Conservation (phyloP, 805 yeast species). For the Kodamaea kaohsiungensis region DNA sequence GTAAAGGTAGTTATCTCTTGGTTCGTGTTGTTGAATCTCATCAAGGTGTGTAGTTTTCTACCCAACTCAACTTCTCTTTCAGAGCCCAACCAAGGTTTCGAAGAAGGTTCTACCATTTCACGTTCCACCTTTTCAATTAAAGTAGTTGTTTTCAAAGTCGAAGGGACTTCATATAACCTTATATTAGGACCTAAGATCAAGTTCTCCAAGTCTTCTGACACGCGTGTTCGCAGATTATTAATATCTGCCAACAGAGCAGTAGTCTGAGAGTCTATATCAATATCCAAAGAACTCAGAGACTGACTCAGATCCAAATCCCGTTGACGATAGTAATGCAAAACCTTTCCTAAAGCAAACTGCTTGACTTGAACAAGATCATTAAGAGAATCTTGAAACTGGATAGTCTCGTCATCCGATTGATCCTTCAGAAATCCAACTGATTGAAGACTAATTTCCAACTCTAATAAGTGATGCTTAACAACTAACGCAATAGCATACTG, state of each 20-base stretch:
- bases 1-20: neutral
- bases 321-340: constrained; percentile 16
- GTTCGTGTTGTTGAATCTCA: constrained; percentile 11
- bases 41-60: constrained; percentile 18
- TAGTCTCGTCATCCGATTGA: constrained; percentile 20
- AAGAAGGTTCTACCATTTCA: neutral
- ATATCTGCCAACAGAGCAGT: constrained; percentile 1
- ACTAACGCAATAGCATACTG: constrained; percentile 29
- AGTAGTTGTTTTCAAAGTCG: constrained; percentile 16
- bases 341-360: constrained; percentile 14
- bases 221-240: neutral
- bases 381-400: constrained; percentile 21
- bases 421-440: constrained; percentile 7
- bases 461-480: constrained; percentile 21
- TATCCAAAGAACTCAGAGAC: neutral
- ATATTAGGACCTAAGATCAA: constrained; percentile 23
- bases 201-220: constrained; percentile 11
- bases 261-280: constrained; percentile 9
- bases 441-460: constrained; percentile 12
- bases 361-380: constrained; percentile 19
- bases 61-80: constrained; percentile 18
- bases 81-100: constrained; percentile 2
- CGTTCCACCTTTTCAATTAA: constrained; percentile 18
- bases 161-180: constrained; percentile 12
- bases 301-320: neutral